Evolutionary conservation across 1,139 yeast species (phyloP), one percentile per base, ranked within the genome.

Genomic region (Candida dubliniensis): DNA sequence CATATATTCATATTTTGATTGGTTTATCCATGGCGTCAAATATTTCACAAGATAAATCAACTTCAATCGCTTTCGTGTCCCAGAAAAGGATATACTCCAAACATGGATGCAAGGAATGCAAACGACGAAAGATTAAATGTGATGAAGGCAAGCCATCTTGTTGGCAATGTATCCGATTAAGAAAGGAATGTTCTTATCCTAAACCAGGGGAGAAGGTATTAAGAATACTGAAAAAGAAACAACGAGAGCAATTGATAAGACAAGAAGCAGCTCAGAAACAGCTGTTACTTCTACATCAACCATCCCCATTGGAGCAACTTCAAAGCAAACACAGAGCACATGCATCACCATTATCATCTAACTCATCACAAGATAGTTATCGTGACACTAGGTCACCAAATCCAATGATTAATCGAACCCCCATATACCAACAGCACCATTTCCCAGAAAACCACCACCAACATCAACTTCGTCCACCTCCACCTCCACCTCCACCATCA

Each of bases 61-160:
- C 23, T 18, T 18, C 15, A n/a, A 13, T 32, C 14, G 24, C 14
- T 10, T n/a, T 8, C 14, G 14, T 8, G n/a, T 30, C 14, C 18
- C 40, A 42, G 14, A 53, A 53, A 31, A 34, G 57, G 31, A 44
- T 60, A 26, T 70, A 70, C 48, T 64, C 69, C 49, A 69, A 67
- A 43, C 61, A 60, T 18, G 76, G 75, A 1, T 70, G 76, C 49
- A 54, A 67, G 38, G 76, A 70, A 49, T 70, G 76, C 47, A 70
- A 70, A 46, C 55, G 76, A 42, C 56, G 76, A 13, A 70, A 70
- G 45, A 68, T 69, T 42, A 69, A 69, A 57, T 82, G 87, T 57
- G 86, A 81, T 56, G 88, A 82, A 54, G 69, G 68, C 1, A 78
- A 79, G 49, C 86, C 86, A 1, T 60, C 58, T 36, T 82, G 88